A percentile compares a stretch with the other conserved stretches of the same genome.
phyloP scores from a whole-genome alignment of 352 stramenopile species.

The Phytophthora uliginosa region DNA sequence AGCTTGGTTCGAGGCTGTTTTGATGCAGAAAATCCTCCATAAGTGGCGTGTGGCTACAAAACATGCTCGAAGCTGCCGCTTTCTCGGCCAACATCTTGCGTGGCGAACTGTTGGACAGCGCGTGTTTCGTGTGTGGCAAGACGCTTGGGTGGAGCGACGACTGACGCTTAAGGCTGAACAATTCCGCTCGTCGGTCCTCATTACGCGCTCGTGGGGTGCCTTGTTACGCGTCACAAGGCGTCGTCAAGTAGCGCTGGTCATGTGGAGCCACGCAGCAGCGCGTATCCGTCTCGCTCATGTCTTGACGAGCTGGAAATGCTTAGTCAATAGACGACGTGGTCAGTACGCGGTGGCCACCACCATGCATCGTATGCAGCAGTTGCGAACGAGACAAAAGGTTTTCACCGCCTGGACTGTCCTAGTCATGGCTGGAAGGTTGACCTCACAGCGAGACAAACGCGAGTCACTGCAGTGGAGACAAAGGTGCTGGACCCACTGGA shows the following conservation, averaged over 20 bases:
- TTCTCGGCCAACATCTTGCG: constrained; percentile 13
- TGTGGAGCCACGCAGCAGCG: constrained; percentile 30
- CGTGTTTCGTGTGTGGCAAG: constrained; percentile 26
- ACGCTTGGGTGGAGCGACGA: constrained; percentile 20
- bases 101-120: constrained; percentile 26
- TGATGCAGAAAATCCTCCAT: constrained; percentile 23
- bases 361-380: constrained; percentile 31
- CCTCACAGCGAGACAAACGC: constrained; percentile 3
- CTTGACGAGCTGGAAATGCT: constrained; percentile 21
- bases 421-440: neutral
- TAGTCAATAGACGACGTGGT: constrained; percentile 5
- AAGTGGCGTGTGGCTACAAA: constrained; percentile 21
- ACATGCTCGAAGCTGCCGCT: constrained; percentile 7
- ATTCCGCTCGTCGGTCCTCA: constrained; percentile 18
- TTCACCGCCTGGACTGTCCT: constrained; percentile 28
- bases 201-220: constrained; percentile 28
- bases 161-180: constrained; percentile 12
- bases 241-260: constrained; percentile 36
- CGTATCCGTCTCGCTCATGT: constrained; percentile 16
- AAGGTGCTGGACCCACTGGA: constrained; percentile 32
- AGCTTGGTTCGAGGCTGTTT: constrained; percentile 29
- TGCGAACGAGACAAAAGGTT: constrained; percentile 15
- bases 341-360: constrained; percentile 20
- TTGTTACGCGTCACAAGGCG: constrained; percentile 34
- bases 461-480: constrained; percentile 21